Evolutionary conservation across 306 rosid genomes (phyloP), one percentile per base, ranked within the genome.

Genomic region (Biancaea sappan): DNA sequence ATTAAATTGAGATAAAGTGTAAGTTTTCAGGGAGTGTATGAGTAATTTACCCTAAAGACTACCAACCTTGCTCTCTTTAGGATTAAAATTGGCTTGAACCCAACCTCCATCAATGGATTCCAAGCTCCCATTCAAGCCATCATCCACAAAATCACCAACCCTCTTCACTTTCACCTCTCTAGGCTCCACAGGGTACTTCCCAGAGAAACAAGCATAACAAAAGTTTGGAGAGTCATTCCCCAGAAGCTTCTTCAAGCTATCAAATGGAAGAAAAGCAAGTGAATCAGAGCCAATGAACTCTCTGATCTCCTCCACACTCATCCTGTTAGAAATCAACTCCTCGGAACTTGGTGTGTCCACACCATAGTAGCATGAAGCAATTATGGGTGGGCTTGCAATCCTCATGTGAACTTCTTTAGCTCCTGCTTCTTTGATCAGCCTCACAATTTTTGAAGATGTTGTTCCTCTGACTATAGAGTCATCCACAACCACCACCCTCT

Each of bases 381-480:
- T 90, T 6, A 95, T 95, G 0, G 99, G 98, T 3, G 99, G 99
- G 59, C 97, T 87, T 1, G 98, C 96, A 62, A 95, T 95, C 79
- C 98, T 92, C 99, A 95, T 95, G 64, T 95, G 99, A 73, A 95
- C 98, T 76, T 95, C 99, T 51, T 84, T 95, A 0, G 99, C 99
- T 8, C 99, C 99, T 7, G 98, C 93, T 70, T 95, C 97, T 54
- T 92, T 95, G 5, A 95, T 29, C 88, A 95, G 15, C 88, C 99
- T 84, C 29, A 95, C 97, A 34, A 95, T 95, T 75, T 95, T 95
- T 0, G 99, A 95, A 6, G 97, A 90, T 0, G 99, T 95, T 0
- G 99, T 95, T 41, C 99, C 99, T 47, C 99, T 87, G 37, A 95
- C 98, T 69, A 95, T 95, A 1, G 98, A 95, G 31, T 95, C 99